Conservation (phyloP, 2,329 filamentous ascomycete species). For the Fragosphaeria purpurea region DNA sequence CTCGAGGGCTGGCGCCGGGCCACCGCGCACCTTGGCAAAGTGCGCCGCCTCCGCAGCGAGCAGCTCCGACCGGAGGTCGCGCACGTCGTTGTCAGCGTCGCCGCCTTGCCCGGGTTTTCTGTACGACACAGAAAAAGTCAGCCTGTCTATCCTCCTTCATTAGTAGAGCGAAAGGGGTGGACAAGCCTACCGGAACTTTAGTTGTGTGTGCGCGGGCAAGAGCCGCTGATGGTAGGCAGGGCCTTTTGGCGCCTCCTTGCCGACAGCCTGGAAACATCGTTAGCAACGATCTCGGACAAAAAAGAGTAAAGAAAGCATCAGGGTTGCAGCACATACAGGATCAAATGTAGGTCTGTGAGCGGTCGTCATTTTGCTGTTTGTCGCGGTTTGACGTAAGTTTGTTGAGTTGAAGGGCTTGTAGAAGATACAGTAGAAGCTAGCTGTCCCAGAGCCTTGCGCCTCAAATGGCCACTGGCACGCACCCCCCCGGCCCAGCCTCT, state of each 20-base stretch:
- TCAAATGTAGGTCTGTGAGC: conserved; percentile 89
- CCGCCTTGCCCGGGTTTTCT: conserved; percentile 84
- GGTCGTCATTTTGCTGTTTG: conserved; percentile 47
- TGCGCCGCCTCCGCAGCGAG: conserved; percentile 80
- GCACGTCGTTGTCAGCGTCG: conserved; percentile 51
- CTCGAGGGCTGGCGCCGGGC: conserved; percentile 34
- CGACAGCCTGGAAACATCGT: conserved; percentile 53
- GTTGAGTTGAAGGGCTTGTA: not conserved
- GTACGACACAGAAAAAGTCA: conserved; percentile 1
- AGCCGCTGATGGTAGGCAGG: conserved; percentile 94
- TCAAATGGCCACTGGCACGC: not conserved
- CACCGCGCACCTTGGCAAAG: conserved; percentile 73
- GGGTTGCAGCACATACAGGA: conserved; percentile 47
- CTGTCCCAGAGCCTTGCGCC: too few relatives aligned
- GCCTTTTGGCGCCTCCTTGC: conserved; percentile 89
- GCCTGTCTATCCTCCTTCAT: too few relatives aligned
- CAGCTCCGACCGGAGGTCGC: conserved; percentile 79
- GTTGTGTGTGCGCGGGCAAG: conserved; percentile 81
- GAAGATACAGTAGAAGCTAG: not conserved
- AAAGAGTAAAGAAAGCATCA: too few relatives aligned
- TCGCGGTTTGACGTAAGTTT: too few relatives aligned
- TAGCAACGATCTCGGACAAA: not conserved
- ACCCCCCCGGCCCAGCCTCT: conserved; percentile 2
- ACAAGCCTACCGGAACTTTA: conserved; percentile 64
- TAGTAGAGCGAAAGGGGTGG: conserved; percentile 5